Percentiles rank a stretch among this genome's conserved stretches.
phyloP scores from a whole-genome alignment of 192 early-diverging fungal genomes.

The Umbelopsis ramanniana region DNA sequence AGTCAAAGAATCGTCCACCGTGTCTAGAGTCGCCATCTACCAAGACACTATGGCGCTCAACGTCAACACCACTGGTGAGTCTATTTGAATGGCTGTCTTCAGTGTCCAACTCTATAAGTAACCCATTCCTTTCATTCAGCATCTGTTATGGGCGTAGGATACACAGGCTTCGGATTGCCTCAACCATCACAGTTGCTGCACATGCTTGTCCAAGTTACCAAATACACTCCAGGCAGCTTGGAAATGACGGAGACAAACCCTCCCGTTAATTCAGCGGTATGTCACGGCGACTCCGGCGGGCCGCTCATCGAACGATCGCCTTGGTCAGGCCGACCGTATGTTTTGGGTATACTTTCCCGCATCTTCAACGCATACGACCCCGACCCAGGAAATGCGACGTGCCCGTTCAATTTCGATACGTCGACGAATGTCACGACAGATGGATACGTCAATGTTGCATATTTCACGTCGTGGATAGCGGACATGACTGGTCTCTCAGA shows the following conservation, averaged over 20 bases:
- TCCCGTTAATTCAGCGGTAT: constrained; percentile 18
- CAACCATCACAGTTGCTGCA: constrained; percentile 28
- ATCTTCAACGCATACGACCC: constrained; percentile 16
- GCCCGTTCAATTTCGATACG: neutral
- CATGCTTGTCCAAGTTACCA: constrained; percentile 26
- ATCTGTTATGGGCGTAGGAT: constrained; percentile 33
- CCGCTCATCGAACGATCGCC: constrained; percentile 19
- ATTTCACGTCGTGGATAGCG: constrained; percentile 1
- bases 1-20: constrained; percentile 17
- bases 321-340: constrained; percentile 4
- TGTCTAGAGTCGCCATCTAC: constrained; percentile 26
- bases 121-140: constrained; percentile 7
- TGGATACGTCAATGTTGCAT: constrained; percentile 14
- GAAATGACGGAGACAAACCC: constrained; percentile 25
- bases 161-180: neutral
- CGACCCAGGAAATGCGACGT: neutral
- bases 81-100: neutral
- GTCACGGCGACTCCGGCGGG: constrained; percentile 40
- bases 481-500: neutral
- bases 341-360: neutral
- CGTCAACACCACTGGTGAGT: constrained; percentile 22
- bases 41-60: neutral
- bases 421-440: neutral
- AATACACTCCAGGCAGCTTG: neutral
- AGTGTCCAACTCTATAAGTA: neutral